These are phyloP conservation scores for Saccharomycopsis sp. DNA, from an alignment of 805 yeast genomes.

Conservation along the genomic window DNA sequence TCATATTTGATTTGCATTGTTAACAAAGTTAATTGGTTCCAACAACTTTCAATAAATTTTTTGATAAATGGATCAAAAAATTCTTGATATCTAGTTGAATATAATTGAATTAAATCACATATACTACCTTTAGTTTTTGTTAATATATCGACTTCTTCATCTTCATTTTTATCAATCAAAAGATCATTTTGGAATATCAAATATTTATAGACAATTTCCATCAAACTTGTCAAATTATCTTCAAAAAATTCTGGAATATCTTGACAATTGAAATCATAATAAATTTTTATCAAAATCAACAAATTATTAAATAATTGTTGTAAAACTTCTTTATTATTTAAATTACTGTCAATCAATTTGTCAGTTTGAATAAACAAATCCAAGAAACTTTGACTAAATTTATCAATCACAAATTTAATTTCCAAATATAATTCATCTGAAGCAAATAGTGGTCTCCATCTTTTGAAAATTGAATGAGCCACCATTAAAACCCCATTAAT, in stretches of 20 bases:
- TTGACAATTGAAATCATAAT: constrained; percentile 91
- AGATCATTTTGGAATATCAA: constrained; percentile 47
- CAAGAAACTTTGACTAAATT: constrained; percentile 73
- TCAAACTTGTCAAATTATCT: constrained; percentile 68
- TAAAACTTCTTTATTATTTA: constrained; percentile 37
- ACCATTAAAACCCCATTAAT: constrained; percentile 84
- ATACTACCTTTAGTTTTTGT: constrained; percentile 72
- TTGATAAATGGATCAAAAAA: constrained; percentile 73
- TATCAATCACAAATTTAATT: constrained; percentile 75
- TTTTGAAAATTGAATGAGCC: constrained; percentile 89
- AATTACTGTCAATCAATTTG: constrained; percentile 39
- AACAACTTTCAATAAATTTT: constrained; percentile 69
- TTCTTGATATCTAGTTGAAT: constrained; percentile 86
- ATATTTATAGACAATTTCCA: constrained; percentile 77
- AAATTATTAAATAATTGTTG: constrained; percentile 57
- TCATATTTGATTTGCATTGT: constrained; percentile 74
- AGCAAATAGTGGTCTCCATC: constrained; percentile 93
- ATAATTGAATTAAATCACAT: constrained; percentile 75
- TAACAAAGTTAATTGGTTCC: constrained; percentile 61
- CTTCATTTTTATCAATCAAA: constrained; percentile 47
- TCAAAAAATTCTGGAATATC: constrained; percentile 98
- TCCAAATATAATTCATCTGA: constrained; percentile 85
- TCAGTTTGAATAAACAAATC: constrained; percentile 61
- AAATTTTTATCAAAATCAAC: constrained; percentile 64
- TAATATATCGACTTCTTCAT: constrained; percentile 56